Percentiles rank a stretch among this genome's conserved stretches.
Conservation (phyloP, 1,139 yeast species). For the Pneumocystis jirovecii region DNA sequence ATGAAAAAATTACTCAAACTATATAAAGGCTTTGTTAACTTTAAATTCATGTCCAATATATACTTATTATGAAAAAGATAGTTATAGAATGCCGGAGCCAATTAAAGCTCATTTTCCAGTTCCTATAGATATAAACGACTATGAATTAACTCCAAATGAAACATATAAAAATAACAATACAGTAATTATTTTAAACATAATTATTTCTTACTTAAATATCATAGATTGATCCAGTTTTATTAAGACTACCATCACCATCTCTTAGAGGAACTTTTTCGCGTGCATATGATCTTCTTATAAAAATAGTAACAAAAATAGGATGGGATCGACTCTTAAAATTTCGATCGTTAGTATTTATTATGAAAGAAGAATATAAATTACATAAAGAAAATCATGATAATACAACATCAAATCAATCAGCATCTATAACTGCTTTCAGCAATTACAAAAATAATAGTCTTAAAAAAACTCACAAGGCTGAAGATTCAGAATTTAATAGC, state of each 20-base stretch:
- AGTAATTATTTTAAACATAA: background rate
- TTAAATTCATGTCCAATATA: constrained; percentile 90
- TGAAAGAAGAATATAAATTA: constrained; percentile 72
- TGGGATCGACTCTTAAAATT: constrained; percentile 77
- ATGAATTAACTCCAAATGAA: constrained; percentile 35
- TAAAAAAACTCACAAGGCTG: background rate
- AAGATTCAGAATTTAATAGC: background rate
- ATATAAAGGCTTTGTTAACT: constrained; percentile 48
- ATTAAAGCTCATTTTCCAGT: constrained; percentile 60
- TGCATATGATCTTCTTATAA: constrained; percentile 67
- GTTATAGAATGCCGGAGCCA: constrained; percentile 43
- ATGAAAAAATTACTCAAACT: background rate
- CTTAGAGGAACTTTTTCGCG: constrained; percentile 64
- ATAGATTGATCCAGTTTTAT: constrained; percentile 52
- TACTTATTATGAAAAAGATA: constrained; percentile 44
- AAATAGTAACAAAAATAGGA: constrained; percentile 54
- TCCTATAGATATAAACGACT: constrained; percentile 56
- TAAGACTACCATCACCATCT: constrained; percentile 60
- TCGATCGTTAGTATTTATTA: constrained; percentile 76
- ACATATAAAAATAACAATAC: constrained; percentile 13
- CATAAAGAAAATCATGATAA: constrained; percentile 18
- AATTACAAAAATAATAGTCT: background rate
- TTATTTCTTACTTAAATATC: constrained; percentile 21
- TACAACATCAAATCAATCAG: background rate
- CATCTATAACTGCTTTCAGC: background rate